Percentiles rank a stretch among this genome's conserved stretches.
These are phyloP conservation scores for Colletotrichum sp. DNA, from an alignment of 2,329 filamentous ascomycete genomes.

Conservation along the genomic window DNA sequence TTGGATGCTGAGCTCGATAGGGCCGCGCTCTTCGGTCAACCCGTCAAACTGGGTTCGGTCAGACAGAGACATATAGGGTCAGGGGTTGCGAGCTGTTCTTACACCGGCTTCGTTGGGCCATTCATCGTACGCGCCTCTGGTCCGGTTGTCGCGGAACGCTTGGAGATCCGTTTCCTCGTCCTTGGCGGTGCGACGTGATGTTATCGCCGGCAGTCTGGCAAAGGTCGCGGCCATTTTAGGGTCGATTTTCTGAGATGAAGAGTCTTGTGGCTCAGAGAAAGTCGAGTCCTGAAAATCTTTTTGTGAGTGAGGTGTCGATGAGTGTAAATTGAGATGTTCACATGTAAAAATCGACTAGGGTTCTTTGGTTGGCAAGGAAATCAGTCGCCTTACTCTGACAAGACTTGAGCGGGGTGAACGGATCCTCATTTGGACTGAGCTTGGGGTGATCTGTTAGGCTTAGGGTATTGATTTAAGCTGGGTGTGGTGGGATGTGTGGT, in stretches of 20 bases:
- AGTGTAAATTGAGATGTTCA: neutral
- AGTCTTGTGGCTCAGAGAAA: neutral
- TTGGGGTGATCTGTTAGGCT: neutral
- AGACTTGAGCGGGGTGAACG: neutral
- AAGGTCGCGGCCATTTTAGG: neutral
- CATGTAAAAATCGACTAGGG: neutral
- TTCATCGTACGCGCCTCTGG: conserved; percentile 37
- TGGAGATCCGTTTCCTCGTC: conserved; percentile 12
- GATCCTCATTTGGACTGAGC: neutral
- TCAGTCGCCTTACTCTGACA: neutral
- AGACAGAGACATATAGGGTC: neutral
- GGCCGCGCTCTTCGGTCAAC: conserved; percentile 68
- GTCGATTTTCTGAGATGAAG: neutral
- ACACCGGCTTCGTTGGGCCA: conserved; percentile 57
- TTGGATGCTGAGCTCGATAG: conserved; percentile 65
- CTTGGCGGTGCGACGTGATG: conserved; percentile 9
- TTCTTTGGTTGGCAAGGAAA: neutral
- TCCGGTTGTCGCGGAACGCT: conserved; percentile 18
- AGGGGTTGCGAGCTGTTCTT: conserved; percentile 19
- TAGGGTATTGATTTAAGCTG: neutral
- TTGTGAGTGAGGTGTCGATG: neutral
- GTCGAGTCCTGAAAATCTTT: neutral
- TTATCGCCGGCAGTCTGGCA: neutral
- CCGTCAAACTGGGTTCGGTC: conserved; percentile 63
- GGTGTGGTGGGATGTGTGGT: neutral